Base-by-base conservation (phyloP, 164 flowering plant genomes). In the Litsea cubeba region DNA sequence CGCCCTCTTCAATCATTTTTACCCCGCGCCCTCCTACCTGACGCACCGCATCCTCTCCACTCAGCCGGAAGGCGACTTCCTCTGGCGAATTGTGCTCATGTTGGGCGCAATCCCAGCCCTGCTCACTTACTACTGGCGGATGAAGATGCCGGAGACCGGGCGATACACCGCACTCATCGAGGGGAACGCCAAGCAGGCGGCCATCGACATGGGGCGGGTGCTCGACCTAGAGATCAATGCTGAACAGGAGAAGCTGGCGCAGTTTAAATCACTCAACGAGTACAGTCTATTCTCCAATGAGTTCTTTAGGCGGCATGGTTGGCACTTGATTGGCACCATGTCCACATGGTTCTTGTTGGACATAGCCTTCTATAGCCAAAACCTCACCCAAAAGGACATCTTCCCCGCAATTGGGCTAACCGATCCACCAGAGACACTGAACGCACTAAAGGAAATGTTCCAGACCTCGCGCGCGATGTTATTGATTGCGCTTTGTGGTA, bases 101-200 rank as follows among this genome's bases (percentile, higher is more conserved):
- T 79, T 84, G 5, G 97, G 97, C 7, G 89, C 97, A 0, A 63
- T 91, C 30, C 96, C 96, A 0, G 96, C 97, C 0, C 82, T 80
- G 0, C 69, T 88, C 0, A 91, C 97, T 1, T 92, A 84, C 85
- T 92, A 92, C 81, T 91, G 87, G 91, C 73, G 97, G 40, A 79
- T 83, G 87, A 92, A 90, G 76, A 92, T 92, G 97, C 97, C 97
- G 0, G 93, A 92, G 64, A 92, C 96, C 1, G 97, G 87, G 88
- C 1, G 83, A 89, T 92, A 85, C 87, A 92, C 95, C 0, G 97
- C 97, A 1, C 84, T 92, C 1, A 92, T 92, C 22, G 96, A 91
- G 15, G 87, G 85, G 80, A 80, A 91, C 35, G 88, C 85, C 3
- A 82, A 84, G 46, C 82, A 85, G 80, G 97, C 97, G 0, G 91